phyloP scores from a whole-genome alignment of 2,329 filamentous ascomycete genomes.

The Aspergillus transmontanensis region DNA sequence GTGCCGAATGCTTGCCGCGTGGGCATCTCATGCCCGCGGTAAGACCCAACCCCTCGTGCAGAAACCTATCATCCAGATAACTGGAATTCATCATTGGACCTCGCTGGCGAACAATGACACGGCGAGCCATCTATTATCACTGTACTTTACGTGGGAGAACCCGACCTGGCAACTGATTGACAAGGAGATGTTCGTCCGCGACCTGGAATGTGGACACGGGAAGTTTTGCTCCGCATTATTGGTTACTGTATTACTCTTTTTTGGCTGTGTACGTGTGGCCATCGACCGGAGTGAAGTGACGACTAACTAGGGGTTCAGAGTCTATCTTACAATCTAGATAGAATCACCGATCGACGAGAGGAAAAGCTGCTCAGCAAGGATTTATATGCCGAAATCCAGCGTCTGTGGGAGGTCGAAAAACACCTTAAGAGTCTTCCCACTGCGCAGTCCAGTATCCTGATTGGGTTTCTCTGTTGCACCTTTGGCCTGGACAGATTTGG shows the following conservation, averaged over 20 bases:
- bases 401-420: conserved; percentile 22
- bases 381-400: conserved; percentile 24
- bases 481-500: conserved; percentile 27
- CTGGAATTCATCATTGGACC: conserved; percentile 23
- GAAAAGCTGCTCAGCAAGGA: conserved; percentile 24
- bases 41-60: conserved; percentile 7
- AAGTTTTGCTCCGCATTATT: conserved; percentile 24
- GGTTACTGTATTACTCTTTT: conserved; percentile 25
- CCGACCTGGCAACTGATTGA: conserved; percentile 29
- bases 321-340: conserved; percentile 25
- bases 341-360: conserved; percentile 25
- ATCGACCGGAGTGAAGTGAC: not conserved
- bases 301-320: conserved; percentile 18
- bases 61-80: conserved; percentile 17
- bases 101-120: conserved; percentile 22
- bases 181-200: conserved; percentile 21
- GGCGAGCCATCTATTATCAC: conserved; percentile 26
- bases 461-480: conserved; percentile 27
- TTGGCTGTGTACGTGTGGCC: conserved; percentile 22
- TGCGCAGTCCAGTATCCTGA: conserved; percentile 25
- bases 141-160: conserved; percentile 31
- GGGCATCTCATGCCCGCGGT: conserved; percentile 8
- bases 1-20: conserved; percentile 19
- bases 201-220: conserved; percentile 19
- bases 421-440: conserved; percentile 17